Percentiles rank a stretch among this genome's conserved stretches.
Evolutionary conservation across 1,139 yeast species (phyloP).

Genomic region (Saccharomyces uvarum): DNA sequence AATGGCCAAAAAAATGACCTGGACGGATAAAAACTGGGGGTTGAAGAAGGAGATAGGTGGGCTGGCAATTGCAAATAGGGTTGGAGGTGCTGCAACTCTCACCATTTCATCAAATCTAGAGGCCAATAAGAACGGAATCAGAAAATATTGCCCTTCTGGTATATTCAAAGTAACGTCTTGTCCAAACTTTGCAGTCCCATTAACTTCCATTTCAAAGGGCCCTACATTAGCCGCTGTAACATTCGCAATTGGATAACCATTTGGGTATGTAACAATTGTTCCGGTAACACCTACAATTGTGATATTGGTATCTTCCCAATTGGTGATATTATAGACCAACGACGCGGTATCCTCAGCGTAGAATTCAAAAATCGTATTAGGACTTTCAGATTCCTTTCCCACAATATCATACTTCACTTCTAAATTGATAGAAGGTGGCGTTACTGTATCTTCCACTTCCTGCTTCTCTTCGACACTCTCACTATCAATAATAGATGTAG

Average conservation of each 20-base stretch:
- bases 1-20: slow-evolving; percentile 45
- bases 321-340: slow-evolving; percentile 47
- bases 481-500: not conserved
- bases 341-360: slow-evolving; percentile 45
- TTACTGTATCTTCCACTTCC: not conserved
- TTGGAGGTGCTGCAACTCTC: slow-evolving; percentile 52
- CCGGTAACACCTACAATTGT: slow-evolving; percentile 73
- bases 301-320: slow-evolving; percentile 48
- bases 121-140: slow-evolving; percentile 55
- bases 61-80: slow-evolving; percentile 54
- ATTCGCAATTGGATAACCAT: slow-evolving; percentile 46
- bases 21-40: slow-evolving; percentile 63
- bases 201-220: slow-evolving; percentile 47
- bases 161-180: slow-evolving; percentile 53
- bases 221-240: slow-evolving; percentile 61
- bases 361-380: slow-evolving; percentile 28
- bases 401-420: slow-evolving; percentile 1
- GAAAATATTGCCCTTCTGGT: slow-evolving; percentile 49
- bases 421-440: slow-evolving; percentile 1
- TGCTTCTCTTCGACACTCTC: not conserved
- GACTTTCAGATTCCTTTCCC: slow-evolving; percentile 1
- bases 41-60: slow-evolving; percentile 61
- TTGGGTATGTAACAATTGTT: slow-evolving; percentile 47
- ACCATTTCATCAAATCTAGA: slow-evolving; percentile 46
- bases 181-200: slow-evolving; percentile 42